Evolutionary conservation across 345 rosid genomes (phyloP).

Genomic region (Lepidium aucheri): DNA sequence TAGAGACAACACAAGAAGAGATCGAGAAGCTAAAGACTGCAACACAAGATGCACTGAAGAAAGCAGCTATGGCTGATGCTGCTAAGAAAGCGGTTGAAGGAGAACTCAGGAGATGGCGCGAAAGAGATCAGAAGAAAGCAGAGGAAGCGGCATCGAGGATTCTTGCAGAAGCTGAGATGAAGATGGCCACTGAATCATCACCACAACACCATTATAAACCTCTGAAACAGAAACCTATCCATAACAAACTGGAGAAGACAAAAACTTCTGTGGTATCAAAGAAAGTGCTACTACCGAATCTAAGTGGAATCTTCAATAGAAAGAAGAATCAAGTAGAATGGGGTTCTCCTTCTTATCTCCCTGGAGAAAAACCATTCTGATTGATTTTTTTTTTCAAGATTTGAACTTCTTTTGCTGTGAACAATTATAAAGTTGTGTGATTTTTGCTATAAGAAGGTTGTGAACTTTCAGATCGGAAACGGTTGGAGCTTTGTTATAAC

Average conservation of each 20-base stretch:
- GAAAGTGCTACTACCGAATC: slow-evolving; percentile 52
- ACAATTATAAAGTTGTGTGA: slow-evolving; percentile 8
- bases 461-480: slow-evolving; percentile 13
- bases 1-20: slow-evolving; percentile 64
- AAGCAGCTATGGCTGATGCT: slow-evolving; percentile 93
- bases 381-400: slow-evolving; percentile 18
- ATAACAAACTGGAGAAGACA: slow-evolving; percentile 51
- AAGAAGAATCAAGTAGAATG: slow-evolving; percentile 82
- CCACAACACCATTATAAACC: slow-evolving; percentile 54
- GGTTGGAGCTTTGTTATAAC: slow-evolving; percentile 7
- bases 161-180: slow-evolving; percentile 53
- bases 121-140: slow-evolving; percentile 84
- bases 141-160: slow-evolving; percentile 71
- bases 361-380: slow-evolving; percentile 66
- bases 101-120: slow-evolving; percentile 85
- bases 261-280: slow-evolving; percentile 45
- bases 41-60: slow-evolving; percentile 62
- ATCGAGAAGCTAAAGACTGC: slow-evolving; percentile 66
- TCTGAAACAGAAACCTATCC: slow-evolving; percentile 42
- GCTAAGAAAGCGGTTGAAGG: slow-evolving; percentile 92
- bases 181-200: slow-evolving; percentile 45
- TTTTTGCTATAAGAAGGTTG: background rate
- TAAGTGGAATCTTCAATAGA: slow-evolving; percentile 64
- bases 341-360: slow-evolving; percentile 71
- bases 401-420: slow-evolving; percentile 8